Conservation (phyloP, 208 protist genomes). For the Trichomonas tenax region DNA sequence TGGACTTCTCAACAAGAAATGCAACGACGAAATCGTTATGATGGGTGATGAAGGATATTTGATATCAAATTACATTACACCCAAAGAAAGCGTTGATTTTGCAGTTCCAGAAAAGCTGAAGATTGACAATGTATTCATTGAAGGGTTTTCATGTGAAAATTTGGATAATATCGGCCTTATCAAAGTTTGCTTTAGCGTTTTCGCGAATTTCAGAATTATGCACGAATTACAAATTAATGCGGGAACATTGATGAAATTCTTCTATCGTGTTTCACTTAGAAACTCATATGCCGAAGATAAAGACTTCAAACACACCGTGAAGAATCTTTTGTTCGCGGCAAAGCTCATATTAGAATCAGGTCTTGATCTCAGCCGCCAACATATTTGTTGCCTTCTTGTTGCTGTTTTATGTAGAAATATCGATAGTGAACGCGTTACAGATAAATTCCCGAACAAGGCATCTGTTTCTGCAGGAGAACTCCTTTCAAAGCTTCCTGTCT, state of each 20-base stretch:
- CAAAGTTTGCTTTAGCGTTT: not conserved
- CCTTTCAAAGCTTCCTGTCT: not conserved
- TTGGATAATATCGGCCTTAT: not conserved
- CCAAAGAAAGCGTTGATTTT: not conserved
- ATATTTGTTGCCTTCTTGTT: not conserved
- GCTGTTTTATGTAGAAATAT: not conserved
- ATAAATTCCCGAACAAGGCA: not conserved
- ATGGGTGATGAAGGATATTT: not conserved
- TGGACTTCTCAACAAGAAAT: not conserved
- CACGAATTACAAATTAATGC: not conserved
- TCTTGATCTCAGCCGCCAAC: not conserved
- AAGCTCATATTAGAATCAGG: not conserved
- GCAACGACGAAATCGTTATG: not conserved
- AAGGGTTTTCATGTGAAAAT: not conserved
- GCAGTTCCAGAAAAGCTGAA: not conserved
- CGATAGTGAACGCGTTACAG: not conserved
- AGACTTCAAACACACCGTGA: not conserved
- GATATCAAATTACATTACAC: not conserved
- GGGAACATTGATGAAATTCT: not conserved
- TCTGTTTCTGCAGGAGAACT: not conserved
- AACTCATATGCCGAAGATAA: not conserved
- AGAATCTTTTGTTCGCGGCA: not conserved
- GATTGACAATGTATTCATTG: not conserved
- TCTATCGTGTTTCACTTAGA: not conserved
- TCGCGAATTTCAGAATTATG: not conserved